Evolutionary conservation across 202 grass and related monocot genomes (phyloP).

Genomic region (Elaeis oleifera): DNA sequence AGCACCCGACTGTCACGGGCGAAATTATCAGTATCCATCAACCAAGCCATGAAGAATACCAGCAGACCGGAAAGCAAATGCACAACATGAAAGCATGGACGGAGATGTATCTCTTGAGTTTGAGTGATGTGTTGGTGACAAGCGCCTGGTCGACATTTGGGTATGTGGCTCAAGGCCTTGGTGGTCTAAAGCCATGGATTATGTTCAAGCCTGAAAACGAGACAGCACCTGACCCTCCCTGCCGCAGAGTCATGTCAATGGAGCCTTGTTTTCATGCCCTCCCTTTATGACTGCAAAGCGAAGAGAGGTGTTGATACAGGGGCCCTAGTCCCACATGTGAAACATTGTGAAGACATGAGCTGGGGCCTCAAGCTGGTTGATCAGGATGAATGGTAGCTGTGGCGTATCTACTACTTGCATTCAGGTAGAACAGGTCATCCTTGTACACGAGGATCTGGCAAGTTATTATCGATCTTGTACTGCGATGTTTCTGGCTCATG

Average conservation of each 20-base stretch:
- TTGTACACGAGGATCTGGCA: too few relatives aligned
- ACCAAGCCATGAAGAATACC: slow-evolving; percentile 19
- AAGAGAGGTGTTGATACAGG: background rate
- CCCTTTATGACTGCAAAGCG: slow-evolving; percentile 2
- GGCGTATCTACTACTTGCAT: too few relatives aligned
- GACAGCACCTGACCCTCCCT: background rate
- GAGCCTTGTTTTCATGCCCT: slow-evolving; percentile 16
- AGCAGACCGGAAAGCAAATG: slow-evolving; percentile 3
- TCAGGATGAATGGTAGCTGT: background rate
- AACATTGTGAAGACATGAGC: slow-evolving; percentile 11
- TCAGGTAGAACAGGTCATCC: too few relatives aligned
- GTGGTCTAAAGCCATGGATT: slow-evolving; percentile 11
- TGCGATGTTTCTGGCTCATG: too few relatives aligned
- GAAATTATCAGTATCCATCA: slow-evolving; percentile 10
- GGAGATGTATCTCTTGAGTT: slow-evolving; percentile 21
- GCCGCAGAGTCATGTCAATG: background rate
- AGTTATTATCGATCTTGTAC: too few relatives aligned
- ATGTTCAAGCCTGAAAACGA: background rate
- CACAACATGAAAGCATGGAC: slow-evolving; percentile 20
- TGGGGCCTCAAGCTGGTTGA: background rate
- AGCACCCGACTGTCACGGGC: slow-evolving; percentile 4
- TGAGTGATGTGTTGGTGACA: slow-evolving; percentile 7
- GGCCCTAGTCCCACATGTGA: background rate
- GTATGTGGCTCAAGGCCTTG: slow-evolving; percentile 15
- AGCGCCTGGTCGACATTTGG: slow-evolving; percentile 11